A percentile compares a stretch with the other conserved stretches of the same genome.
Evolutionary conservation across 2,329 filamentous ascomycete genomes (phyloP).

Genomic region (Hymenoscyphus fraxineus): DNA sequence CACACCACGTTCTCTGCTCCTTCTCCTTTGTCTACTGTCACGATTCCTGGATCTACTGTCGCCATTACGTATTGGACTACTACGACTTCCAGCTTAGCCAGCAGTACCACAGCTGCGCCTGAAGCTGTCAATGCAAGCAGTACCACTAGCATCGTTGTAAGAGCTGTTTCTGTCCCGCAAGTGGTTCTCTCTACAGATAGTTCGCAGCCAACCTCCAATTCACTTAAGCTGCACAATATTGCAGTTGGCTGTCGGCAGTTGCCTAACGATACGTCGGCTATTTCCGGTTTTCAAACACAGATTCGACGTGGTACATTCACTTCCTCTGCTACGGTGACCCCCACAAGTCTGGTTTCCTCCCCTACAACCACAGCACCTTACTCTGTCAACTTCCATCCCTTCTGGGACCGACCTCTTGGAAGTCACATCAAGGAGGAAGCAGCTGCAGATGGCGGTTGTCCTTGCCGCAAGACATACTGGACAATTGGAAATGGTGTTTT

Average conservation of each 20-base stretch:
- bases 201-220: not conserved
- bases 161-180: not conserved
- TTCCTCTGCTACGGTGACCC: not conserved
- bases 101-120: not conserved
- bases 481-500: not conserved
- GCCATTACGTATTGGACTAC: not conserved
- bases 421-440: not conserved
- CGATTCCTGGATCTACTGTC: not conserved
- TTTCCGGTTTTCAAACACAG: not conserved
- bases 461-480: not conserved
- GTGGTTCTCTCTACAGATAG: not conserved
- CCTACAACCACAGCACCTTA: not conserved
- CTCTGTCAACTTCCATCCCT: not conserved
- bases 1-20: not conserved
- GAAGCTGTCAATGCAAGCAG: not conserved
- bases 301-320: not conserved
- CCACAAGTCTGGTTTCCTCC: not conserved
- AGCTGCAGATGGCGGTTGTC: not conserved
- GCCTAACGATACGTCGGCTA: not conserved
- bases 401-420: not conserved
- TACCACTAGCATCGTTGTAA: not conserved
- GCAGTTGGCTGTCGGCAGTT: not conserved
- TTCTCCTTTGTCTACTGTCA: not conserved
- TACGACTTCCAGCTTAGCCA: not conserved
- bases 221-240: not conserved